These are phyloP conservation scores for Penicillium sp. DNA, from an alignment of 2,329 filamentous ascomycete species.

Conservation along the genomic window DNA sequence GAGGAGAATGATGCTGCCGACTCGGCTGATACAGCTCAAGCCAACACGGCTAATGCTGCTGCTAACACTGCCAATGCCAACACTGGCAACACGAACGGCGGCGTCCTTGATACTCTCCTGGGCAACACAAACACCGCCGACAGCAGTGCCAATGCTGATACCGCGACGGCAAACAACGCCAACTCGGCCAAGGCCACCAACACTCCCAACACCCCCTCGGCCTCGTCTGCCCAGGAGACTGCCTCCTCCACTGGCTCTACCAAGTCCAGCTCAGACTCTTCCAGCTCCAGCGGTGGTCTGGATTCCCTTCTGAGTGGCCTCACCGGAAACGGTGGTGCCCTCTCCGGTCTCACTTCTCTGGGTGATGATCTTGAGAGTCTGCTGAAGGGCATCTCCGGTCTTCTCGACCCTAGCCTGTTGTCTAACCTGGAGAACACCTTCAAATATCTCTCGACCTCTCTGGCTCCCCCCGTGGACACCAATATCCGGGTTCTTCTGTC, in stretches of 20 bases:
- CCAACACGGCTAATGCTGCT: neutral
- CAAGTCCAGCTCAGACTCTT: constrained; percentile 11
- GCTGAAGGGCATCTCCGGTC: constrained; percentile 14
- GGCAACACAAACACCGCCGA: constrained; percentile 6
- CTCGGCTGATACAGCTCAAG: constrained; percentile 4
- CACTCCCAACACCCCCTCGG: neutral
- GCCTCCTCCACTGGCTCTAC: constrained; percentile 12
- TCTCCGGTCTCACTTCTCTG: constrained; percentile 3
- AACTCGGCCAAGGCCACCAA: neutral
- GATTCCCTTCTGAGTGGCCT: constrained; percentile 7
- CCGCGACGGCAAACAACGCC: neutral
- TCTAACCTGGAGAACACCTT: constrained; percentile 26
- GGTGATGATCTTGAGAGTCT: constrained; percentile 15
- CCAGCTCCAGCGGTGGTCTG: constrained; percentile 3
- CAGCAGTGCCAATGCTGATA: constrained; percentile 3
- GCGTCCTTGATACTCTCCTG: neutral
- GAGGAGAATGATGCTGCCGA: constrained; percentile 1
- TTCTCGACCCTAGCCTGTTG: constrained; percentile 27
- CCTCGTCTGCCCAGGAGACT: constrained; percentile 2
- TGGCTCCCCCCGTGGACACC: constrained; percentile 31
- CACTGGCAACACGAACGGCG: constrained; percentile 2
- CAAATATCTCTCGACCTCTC: constrained; percentile 28
- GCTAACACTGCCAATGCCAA: constrained; percentile 14
- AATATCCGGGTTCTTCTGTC: constrained; percentile 25
- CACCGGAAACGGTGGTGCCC: constrained; percentile 6